Base-by-base conservation (phyloP, 768 basidiomycete species). In the Tephrocybe sp. region DNA sequence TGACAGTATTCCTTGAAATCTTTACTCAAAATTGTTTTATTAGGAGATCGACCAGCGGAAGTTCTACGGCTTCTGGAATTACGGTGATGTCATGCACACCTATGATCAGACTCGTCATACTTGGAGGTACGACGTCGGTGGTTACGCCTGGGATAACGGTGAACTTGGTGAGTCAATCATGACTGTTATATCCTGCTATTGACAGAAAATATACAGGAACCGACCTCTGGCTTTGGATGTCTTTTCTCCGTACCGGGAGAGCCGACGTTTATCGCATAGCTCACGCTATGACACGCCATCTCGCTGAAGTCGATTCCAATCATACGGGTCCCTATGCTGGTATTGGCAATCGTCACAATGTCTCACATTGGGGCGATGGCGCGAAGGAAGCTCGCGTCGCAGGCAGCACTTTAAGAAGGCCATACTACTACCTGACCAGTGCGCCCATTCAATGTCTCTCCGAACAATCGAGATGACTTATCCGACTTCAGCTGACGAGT, bases 1-100 rank as follows among this genome's bases (percentile, higher is more conserved):
- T 25, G 9, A 31, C 12, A 31, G n/a, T 12, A 19, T 15, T 22
- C 1, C 27, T 24, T 37, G 19, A n/a, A 3, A 26, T 8, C 16
- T 34, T 40, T 9, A 42, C 39, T 11, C n/a, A 44, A 11, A 1
- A 11, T 6, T 24, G 39, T 21, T 25, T 9, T 19, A 25, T 6
- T 21, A 66, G 67, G 69, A 70, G 45, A 62, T 67, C 36, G 59
- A 69, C 21, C 69, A 70, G 49, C 45, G 67, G 39, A 62, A 67
- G 54, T 68, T 69, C 49, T 71, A 71, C 44, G 70, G 70, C 0
- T 72, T 72, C 55, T 71, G 70, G 70, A 60, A 71, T 39, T 69
- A 68, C 30, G 69, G 69, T 2, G 69, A 71, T 53, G 64, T 69
- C 8, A 70, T 70, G 69, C 70, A 72, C 44, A 71, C 70, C 1